Base-by-base conservation (phyloP, 352 stramenopile species). In the Pythium volutum region DNA sequence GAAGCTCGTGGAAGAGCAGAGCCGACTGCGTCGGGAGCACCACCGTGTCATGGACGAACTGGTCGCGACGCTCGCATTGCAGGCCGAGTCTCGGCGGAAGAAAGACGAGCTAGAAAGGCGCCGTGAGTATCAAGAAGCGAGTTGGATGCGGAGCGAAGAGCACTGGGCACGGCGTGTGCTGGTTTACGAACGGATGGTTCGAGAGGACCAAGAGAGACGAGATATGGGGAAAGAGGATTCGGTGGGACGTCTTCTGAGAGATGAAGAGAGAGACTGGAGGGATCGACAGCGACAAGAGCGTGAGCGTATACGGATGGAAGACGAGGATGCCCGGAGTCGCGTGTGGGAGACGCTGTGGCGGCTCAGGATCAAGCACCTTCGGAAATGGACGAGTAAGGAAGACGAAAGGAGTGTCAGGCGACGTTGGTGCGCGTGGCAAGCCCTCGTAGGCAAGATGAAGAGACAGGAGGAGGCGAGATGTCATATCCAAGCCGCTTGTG, bases 61-160 rank as follows among this genome's bases (percentile, higher is more conserved):
- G 16, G 23, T 67, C 0, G 55, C 67, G 3, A 23, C 38, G 25
- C 55, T 73, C 39, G 50, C 31, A 0, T 22, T 54, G 39, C 26
- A 29, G 7, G 59, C 38, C 0, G 59, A 73, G 38, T 48, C 66
- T 4, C 62, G 63, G 46, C 63, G 73, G 16, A 53, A 45, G 22
- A 29, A 34, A 26, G 34, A 63, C 8, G 66, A 78, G 3, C 43
- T 62, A 14, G 54, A 72, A 34, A 66, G 43, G 7, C 71, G 65
- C 26, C 59, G 70, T 29, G 66, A 77, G 22, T 50, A 49, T 8
- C 69, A 73, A 6, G 79, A 87, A 29, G 60, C 50, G 45, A 68
- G 73, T 8, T 36, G 61, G 20, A 87, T 89, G 77, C 67, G 74
- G 34, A 62, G 50, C n/a, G 77, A 89, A 71, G 79, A 87, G 56